A percentile compares a stretch with the other conserved stretches of the same genome.
phyloP scores from a whole-genome alignment of 306 rosid species.

The Cucurbita pepo region DNA sequence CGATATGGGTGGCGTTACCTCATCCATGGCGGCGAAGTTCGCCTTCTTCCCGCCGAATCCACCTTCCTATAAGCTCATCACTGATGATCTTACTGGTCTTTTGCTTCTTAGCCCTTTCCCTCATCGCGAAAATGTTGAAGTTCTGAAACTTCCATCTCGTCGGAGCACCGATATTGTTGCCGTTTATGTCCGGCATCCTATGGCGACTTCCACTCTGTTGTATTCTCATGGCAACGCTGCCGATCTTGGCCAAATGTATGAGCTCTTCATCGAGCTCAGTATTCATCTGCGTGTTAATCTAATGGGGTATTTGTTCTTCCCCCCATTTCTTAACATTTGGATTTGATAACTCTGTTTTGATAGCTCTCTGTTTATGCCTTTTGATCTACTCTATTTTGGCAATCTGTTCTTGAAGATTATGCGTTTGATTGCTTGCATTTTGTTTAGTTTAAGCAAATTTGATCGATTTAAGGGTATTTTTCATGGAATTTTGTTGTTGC shows the following conservation, averaged over 20 bases:
- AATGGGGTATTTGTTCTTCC: constrained; percentile 28
- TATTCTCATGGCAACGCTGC: constrained; percentile 67
- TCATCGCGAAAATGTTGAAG: constrained; percentile 54
- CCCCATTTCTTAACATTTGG: background rate
- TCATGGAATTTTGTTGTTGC: background rate
- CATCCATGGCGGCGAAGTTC: constrained; percentile 64
- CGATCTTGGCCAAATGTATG: constrained; percentile 70
- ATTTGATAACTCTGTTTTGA: background rate
- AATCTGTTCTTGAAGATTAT: background rate
- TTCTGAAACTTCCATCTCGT: constrained; percentile 37
- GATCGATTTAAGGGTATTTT: background rate
- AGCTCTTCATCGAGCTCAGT: constrained; percentile 53
- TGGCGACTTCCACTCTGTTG: constrained; percentile 49
- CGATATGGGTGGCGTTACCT: constrained; percentile 55
- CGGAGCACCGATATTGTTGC: constrained; percentile 47
- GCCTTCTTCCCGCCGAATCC: constrained; percentile 66
- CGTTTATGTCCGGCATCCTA: constrained; percentile 41
- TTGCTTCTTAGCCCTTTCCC: constrained; percentile 47
- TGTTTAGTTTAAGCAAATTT: background rate
- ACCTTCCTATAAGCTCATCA: constrained; percentile 36
- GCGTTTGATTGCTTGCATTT: background rate
- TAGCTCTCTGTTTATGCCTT: background rate
- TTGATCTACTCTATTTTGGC: background rate
- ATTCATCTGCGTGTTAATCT: constrained; percentile 58
- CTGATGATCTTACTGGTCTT: constrained; percentile 34